phyloP scores from a whole-genome alignment of 2,329 filamentous ascomycete genomes.

The Talaromyces islandicus region DNA sequence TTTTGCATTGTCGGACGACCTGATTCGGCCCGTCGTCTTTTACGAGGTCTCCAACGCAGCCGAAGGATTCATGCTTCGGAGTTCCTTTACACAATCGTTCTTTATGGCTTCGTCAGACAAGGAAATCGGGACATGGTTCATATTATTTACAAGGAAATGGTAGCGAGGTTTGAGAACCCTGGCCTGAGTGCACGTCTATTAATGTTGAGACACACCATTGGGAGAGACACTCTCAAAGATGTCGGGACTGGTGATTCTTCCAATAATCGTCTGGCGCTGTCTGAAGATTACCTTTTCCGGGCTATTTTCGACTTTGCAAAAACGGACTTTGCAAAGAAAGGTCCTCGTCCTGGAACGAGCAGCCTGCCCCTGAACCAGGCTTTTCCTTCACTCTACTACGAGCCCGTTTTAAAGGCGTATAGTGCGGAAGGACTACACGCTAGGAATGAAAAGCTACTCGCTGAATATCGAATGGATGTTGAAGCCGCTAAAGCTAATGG shows the following conservation, averaged over 20 bases:
- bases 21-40: slow-evolving; percentile 50
- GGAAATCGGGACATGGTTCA: slow-evolving; percentile 45
- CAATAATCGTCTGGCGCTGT: slow-evolving; percentile 21
- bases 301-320: slow-evolving; percentile 32
- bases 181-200: slow-evolving; percentile 30
- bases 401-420: slow-evolving; percentile 53
- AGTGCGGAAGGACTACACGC: slow-evolving; percentile 40
- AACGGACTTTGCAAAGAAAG: slow-evolving; percentile 39
- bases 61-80: slow-evolving; percentile 33
- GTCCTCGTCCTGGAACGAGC: slow-evolving; percentile 29
- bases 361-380: slow-evolving; percentile 33
- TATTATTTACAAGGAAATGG: slow-evolving; percentile 42
- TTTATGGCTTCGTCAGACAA: slow-evolving; percentile 46
- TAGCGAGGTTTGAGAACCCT: slow-evolving; percentile 27
- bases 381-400: slow-evolving; percentile 48
- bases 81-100: slow-evolving; percentile 42
- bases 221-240: slow-evolving; percentile 23
- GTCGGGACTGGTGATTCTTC: slow-evolving; percentile 6
- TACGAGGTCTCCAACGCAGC: slow-evolving; percentile 33
- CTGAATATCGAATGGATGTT: slow-evolving; percentile 35
- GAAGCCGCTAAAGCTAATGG: slow-evolving; percentile 21
- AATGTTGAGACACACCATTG: slow-evolving; percentile 28
- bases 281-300: slow-evolving; percentile 32
- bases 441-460: slow-evolving; percentile 51
- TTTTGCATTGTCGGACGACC: slow-evolving; percentile 49